Evolutionary conservation across 768 basidiomycete genomes (phyloP).

Genomic region (Lactifluus pinguis): DNA sequence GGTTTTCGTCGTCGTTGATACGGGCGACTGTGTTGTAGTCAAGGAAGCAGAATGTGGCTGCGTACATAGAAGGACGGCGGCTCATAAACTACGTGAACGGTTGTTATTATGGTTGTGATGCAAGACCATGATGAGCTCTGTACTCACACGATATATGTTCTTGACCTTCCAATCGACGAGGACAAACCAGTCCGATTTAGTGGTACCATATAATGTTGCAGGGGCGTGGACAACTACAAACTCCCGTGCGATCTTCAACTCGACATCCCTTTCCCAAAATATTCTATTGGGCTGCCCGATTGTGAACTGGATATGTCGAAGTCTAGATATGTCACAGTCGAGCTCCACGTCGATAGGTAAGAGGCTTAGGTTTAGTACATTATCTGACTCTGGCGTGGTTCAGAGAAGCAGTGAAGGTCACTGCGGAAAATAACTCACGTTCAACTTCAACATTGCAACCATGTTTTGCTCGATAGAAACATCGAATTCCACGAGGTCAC

Average conservation of each 20-base stretch:
- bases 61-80: background rate
- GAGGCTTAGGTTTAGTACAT: background rate
- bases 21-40: background rate
- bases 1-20: background rate
- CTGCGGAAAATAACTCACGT: background rate
- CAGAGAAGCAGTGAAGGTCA: background rate
- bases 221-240: background rate
- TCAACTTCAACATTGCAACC: background rate
- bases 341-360: background rate
- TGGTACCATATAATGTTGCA: background rate
- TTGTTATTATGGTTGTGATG: background rate
- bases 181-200: no score
- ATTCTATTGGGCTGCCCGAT: background rate
- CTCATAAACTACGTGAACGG: background rate
- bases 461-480: background rate
- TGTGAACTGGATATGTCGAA: background rate
- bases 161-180: background rate
- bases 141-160: background rate
- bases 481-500: background rate
- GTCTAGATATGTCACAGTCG: background rate
- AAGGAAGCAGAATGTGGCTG: background rate
- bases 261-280: background rate
- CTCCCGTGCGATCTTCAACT: conserved; percentile 3
- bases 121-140: background rate
- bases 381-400: background rate